Percentiles rank a stretch among this genome's conserved stretches.
Conservation (phyloP, 768 basidiomycete genomes). For the Roridomyces roridus region DNA sequence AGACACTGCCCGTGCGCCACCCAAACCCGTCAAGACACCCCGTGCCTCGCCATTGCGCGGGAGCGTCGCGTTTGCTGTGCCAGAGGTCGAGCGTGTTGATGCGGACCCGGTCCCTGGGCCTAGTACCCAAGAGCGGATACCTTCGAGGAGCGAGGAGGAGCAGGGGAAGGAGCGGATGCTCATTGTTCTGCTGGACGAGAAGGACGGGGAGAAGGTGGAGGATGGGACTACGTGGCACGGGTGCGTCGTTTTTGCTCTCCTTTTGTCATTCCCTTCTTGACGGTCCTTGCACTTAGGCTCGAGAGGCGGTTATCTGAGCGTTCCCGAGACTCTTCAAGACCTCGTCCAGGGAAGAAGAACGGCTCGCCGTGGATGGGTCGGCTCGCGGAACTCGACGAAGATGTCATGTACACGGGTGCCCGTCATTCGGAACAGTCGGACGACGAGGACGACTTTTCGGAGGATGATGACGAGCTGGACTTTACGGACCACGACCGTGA, state of each 20-base stretch:
- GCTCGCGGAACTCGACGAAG: conserved; percentile 15
- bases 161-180: conserved; percentile 19
- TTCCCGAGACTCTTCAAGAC: conserved; percentile 7
- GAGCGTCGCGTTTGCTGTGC: conserved; percentile 13
- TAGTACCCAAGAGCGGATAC: conserved; percentile 1
- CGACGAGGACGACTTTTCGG: neutral
- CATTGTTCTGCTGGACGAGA: conserved; percentile 20
- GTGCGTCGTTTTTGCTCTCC: conserved; percentile 2
- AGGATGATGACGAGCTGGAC: neutral
- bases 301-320: conserved; percentile 12
- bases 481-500: neutral
- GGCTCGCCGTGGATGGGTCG: conserved; percentile 19
- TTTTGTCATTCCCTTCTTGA: neutral
- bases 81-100: too few relatives aligned
- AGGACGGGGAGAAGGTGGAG: conserved; percentile 8
- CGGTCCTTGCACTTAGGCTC: neutral
- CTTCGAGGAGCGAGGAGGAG: neutral
- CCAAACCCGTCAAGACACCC: neutral
- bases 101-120: too few relatives aligned
- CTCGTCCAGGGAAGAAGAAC: neutral
- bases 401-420: conserved; percentile 13
- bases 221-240: conserved; percentile 13
- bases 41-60: conserved; percentile 12
- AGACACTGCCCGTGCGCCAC: neutral
- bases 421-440: neutral